Percentiles rank a stretch among this genome's conserved stretches.
These are phyloP conservation scores for Pseudopyrenochaeta lycopersici DNA, from an alignment of 2,329 filamentous ascomycete genomes.

Conservation along the genomic window DNA sequence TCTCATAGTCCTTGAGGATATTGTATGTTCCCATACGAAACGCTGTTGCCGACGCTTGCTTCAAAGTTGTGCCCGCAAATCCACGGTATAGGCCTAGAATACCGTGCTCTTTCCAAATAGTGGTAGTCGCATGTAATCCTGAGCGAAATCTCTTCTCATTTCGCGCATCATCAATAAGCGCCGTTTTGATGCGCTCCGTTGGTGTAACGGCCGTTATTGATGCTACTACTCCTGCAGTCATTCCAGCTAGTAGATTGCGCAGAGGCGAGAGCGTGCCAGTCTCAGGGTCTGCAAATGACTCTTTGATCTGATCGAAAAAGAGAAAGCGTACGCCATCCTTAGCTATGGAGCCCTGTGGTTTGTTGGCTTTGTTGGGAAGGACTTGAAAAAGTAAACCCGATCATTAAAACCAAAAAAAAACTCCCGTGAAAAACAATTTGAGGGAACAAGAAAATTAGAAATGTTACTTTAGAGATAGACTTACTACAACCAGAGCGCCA, in stretches of 20 bases:
- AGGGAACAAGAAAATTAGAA: neutral
- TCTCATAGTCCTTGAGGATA: conserved; percentile 68
- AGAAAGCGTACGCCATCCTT: conserved; percentile 74
- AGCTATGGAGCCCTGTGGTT: conserved; percentile 61
- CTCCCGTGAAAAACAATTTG: neutral
- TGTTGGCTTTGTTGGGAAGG: conserved; percentile 15
- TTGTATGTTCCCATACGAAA: conserved; percentile 71
- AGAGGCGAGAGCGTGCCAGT: conserved; percentile 65
- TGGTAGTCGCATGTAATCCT: conserved; percentile 60
- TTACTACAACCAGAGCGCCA: conserved; percentile 63
- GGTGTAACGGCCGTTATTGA: conserved; percentile 73
- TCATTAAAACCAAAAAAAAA: conserved; percentile 4
- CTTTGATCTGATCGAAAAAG: conserved; percentile 72
- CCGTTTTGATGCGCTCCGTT: conserved; percentile 74
- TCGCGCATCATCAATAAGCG: conserved; percentile 69
- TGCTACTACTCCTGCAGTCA: conserved; percentile 69
- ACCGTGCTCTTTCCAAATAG: conserved; percentile 63
- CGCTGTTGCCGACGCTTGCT: conserved; percentile 69
- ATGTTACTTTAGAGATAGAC: conserved; percentile 10
- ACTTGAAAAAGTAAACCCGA: conserved; percentile 6
- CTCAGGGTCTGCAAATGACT: conserved; percentile 63
- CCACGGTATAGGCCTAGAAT: conserved; percentile 66
- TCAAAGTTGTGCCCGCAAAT: conserved; percentile 68
- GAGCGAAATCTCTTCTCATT: conserved; percentile 59
- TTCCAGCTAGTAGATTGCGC: conserved; percentile 69